Conservation (phyloP, 2,329 filamentous ascomycete species). For the Alternaria burnsii region DNA sequence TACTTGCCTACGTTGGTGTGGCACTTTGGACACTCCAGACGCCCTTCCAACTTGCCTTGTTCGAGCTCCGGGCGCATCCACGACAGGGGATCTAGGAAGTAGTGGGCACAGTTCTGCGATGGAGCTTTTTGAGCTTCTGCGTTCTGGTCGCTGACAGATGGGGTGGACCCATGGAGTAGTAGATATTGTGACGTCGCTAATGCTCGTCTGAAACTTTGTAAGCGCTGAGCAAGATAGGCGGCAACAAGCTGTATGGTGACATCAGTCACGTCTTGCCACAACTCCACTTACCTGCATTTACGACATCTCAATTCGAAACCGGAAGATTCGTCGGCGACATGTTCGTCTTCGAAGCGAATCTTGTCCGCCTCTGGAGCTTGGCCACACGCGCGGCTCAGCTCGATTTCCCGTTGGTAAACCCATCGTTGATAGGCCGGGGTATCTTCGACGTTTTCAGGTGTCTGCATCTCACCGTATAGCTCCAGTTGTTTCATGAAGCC, state of each 20-base stretch:
- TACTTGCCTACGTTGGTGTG: slow-evolving; percentile 88
- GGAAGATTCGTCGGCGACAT: slow-evolving; percentile 53
- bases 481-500: slow-evolving; percentile 91
- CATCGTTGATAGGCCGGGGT: slow-evolving; percentile 83
- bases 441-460: slow-evolving; percentile 72
- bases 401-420: slow-evolving; percentile 72
- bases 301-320: slow-evolving; percentile 79
- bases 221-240: slow-evolving; percentile 32
- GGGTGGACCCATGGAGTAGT: slow-evolving; percentile 64
- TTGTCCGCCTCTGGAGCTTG: slow-evolving; percentile 78
- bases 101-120: slow-evolving; percentile 73
- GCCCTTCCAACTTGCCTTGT: slow-evolving; percentile 81
- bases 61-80: slow-evolving; percentile 95
- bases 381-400: slow-evolving; percentile 74
- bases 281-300: slow-evolving; percentile 76
- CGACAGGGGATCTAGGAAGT: slow-evolving; percentile 89
- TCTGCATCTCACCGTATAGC: slow-evolving; percentile 88
- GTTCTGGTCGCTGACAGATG: slow-evolving; percentile 20
- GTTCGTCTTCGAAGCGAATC: slow-evolving; percentile 82
- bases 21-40: slow-evolving; percentile 87
- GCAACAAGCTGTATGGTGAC: slow-evolving; percentile 14
- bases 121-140: slow-evolving; percentile 17
- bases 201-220: slow-evolving; percentile 58
- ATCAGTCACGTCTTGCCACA: slow-evolving; percentile 13
- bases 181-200: slow-evolving; percentile 74